Percentiles rank a stretch among this genome's conserved stretches.
These are phyloP conservation scores for Euphorbia tirucalli DNA, from an alignment of 345 rosid species.

Conservation along the genomic window DNA sequence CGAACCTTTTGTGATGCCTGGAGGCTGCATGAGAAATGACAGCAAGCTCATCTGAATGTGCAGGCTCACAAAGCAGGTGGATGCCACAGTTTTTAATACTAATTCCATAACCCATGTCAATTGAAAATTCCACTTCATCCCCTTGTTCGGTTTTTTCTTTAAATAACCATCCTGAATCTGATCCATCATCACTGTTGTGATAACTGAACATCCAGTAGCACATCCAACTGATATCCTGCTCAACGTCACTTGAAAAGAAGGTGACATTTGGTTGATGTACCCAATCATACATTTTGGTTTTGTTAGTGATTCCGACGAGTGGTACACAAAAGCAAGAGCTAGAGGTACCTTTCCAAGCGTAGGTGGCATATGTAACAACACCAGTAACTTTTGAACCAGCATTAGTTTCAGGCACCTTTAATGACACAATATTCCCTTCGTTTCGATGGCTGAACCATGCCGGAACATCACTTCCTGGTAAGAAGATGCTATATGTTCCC, in stretches of 20 bases:
- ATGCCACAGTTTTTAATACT: conserved; percentile 8
- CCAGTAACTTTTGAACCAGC: neutral
- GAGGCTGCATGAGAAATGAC: neutral
- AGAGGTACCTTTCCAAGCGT: neutral
- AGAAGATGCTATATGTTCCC: conserved; percentile 10
- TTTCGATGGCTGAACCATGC: conserved; percentile 6
- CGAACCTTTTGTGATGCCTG: neutral
- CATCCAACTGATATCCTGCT: conserved; percentile 18
- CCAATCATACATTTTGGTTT: conserved; percentile 12
- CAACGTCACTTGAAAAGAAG: neutral
- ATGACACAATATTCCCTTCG: neutral
- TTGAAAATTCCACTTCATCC: conserved; percentile 9
- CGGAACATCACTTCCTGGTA: conserved; percentile 11
- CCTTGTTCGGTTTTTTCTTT: conserved; percentile 10
- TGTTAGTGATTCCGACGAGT: no score
- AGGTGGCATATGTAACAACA: neutral
- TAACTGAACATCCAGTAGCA: conserved; percentile 18
- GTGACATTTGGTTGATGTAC: conserved; percentile 1
- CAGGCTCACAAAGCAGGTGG: neutral
- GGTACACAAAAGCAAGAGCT: neutral
- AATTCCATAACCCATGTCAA: neutral
- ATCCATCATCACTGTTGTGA: neutral
- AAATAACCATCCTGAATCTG: neutral
- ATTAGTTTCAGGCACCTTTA: neutral
- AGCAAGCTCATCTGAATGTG: neutral